Conservation (phyloP, 352 stramenopile species). For the Sclerospora graminicola region DNA sequence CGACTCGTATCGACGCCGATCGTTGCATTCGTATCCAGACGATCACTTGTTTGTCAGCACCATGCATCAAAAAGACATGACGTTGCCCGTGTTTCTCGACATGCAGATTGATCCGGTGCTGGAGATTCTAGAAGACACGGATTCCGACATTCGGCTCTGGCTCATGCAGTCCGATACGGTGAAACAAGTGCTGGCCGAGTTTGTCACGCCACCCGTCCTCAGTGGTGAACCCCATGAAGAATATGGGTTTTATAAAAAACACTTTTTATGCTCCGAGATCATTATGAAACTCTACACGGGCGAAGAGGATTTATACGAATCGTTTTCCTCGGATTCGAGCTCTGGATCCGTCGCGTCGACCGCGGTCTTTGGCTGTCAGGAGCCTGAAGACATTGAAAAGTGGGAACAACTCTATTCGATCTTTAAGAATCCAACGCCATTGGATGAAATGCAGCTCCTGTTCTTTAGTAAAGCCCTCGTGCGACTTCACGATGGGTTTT, state of each 20-base stretch:
- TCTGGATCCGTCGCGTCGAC: slow-evolving; percentile 51
- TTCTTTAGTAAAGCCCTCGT: slow-evolving; percentile 85
- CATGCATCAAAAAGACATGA: slow-evolving; percentile 60
- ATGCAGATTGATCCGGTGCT: slow-evolving; percentile 82
- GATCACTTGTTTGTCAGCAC: slow-evolving; percentile 34
- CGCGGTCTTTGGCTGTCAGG: slow-evolving; percentile 74
- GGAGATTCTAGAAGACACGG: slow-evolving; percentile 76
- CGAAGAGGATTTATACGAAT: slow-evolving; percentile 83
- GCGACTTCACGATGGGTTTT: slow-evolving; percentile 79
- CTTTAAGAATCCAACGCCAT: slow-evolving; percentile 59
- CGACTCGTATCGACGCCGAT: slow-evolving; percentile 60
- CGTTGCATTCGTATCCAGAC: slow-evolving; percentile 64
- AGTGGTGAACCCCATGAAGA: slow-evolving; percentile 71
- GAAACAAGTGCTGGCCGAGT: slow-evolving; percentile 65
- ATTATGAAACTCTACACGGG: slow-evolving; percentile 87
- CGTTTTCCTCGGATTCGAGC: slow-evolving; percentile 76
- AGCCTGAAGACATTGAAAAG: slow-evolving; percentile 57
- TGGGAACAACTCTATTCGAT: slow-evolving; percentile 79
- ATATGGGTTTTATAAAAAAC: slow-evolving; percentile 85
- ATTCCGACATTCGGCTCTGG: slow-evolving; percentile 79
- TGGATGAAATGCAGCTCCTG: slow-evolving; percentile 81
- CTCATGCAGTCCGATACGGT: slow-evolving; percentile 72
- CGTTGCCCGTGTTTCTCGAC: slow-evolving; percentile 49
- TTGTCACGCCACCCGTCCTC: slow-evolving; percentile 70
- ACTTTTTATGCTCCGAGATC: slow-evolving; percentile 85